Base-by-base conservation (phyloP, 768 basidiomycete species). In the Leucosporidium creatinivorum region DNA sequence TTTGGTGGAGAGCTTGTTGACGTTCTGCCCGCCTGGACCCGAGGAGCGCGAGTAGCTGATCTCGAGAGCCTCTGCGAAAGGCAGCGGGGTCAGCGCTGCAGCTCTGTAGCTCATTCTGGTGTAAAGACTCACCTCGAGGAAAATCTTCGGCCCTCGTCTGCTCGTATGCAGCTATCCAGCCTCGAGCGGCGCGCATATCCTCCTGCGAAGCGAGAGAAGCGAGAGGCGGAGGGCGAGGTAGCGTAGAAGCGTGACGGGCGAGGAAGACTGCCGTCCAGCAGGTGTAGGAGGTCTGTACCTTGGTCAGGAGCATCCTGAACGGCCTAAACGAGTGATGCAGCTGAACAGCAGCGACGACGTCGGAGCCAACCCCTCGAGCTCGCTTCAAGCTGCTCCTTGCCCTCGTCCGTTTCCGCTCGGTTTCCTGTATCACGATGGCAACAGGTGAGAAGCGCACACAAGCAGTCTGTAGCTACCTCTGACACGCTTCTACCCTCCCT, bases 11-110 rank as follows among this genome's bases (percentile, higher is more conserved):
- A 72, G 64, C 19, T 72, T 72, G 69, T 74, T 74, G 36, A 74
- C 73, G 63, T 74, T 72, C 33, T 74, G 73, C 1, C 73, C 73
- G 0, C 73, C 73, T 33, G 73, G 70, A 12, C 73, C 73, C 7
- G 68, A 69, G 0, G 73, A 74, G 18, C 69, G 68, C 0, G 70
- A 39, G 61, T 67, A 74, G 8, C 70, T 62, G 1, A 69, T 57
- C 28, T 69, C 66, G 54, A 51, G 30, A 25, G 61, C 44, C 19
- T 69, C 69, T 70, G 67, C 3, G 3, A 18, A 25, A 25, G 15
- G 49, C 12, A 21, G 28, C 0, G 30, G 48, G 19, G 9, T 23
- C 8, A 51, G 57, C 50, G 15, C 10, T 31, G 28, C 2, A 13
- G n/a, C 10, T 21, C 1, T 30, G 4, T 25, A 15, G 52, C 44